Conservation (phyloP, 768 basidiomycete species). For the Suillus alpinus region DNA sequence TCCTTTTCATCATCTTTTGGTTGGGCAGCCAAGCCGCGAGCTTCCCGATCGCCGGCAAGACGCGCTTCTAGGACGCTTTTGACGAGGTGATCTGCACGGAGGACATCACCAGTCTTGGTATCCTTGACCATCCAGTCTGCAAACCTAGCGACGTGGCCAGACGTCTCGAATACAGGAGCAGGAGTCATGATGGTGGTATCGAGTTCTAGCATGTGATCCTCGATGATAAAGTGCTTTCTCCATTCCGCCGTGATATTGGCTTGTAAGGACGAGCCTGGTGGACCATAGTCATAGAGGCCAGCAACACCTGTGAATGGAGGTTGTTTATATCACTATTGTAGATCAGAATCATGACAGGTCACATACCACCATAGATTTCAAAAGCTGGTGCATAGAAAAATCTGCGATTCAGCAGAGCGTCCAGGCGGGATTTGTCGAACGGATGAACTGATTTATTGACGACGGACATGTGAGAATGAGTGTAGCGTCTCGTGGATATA, state of each 20-base stretch:
- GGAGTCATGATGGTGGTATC: slow-evolving; percentile 99
- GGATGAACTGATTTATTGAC: slow-evolving; percentile 83
- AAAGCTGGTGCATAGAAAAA: slow-evolving; percentile 99
- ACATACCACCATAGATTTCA: slow-evolving; percentile 95
- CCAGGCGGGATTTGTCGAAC: slow-evolving; percentile 85
- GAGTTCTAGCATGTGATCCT: slow-evolving; percentile 97
- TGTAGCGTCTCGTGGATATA: neutral
- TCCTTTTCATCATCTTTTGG: slow-evolving; percentile 54
- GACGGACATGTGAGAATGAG: slow-evolving; percentile 26
- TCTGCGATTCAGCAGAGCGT: slow-evolving; percentile 80
- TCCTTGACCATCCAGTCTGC: slow-evolving; percentile 99
- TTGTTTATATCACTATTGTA: neutral
- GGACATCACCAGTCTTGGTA: slow-evolving; percentile 89
- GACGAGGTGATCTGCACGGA: slow-evolving; percentile 95
- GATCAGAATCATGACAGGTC: neutral
- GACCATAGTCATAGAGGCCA: slow-evolving; percentile 97
- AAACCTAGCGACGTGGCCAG: slow-evolving; percentile 96
- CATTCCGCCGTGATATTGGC: slow-evolving; percentile 96
- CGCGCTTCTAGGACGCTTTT: slow-evolving; percentile 89
- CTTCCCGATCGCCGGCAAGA: slow-evolving; percentile 87
- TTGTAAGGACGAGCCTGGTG: slow-evolving; percentile 91
- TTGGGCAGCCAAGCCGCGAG: slow-evolving; percentile 70
- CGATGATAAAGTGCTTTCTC: slow-evolving; percentile 97
- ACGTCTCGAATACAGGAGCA: slow-evolving; percentile 90
- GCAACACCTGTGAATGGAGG: slow-evolving; percentile 68